These are phyloP conservation scores for Penicillium herquei DNA, from an alignment of 495 filamentous ascomycete genomes.

Conservation along the genomic window DNA sequence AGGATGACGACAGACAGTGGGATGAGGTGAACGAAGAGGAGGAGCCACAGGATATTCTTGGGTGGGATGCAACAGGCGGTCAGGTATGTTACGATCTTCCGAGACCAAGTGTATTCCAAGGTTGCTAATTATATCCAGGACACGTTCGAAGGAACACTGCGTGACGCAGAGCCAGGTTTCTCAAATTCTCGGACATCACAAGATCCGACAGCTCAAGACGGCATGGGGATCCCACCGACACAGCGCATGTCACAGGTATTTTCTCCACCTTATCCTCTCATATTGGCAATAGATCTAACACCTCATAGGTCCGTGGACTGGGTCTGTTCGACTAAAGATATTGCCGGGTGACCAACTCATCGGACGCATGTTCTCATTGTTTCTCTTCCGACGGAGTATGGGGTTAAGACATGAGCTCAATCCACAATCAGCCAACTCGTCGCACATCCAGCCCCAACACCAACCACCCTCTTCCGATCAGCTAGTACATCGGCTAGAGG, in stretches of 20 bases:
- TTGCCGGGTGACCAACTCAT: background rate
- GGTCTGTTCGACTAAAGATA: constrained; percentile 43
- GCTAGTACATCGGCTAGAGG: constrained; percentile 35
- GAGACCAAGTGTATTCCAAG: background rate
- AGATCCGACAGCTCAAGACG: constrained; percentile 27
- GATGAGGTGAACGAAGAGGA: constrained; percentile 74
- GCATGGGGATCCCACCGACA: constrained; percentile 48
- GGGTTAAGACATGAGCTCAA: constrained; percentile 9
- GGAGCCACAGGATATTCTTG: constrained; percentile 69
- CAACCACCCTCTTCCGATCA: constrained; percentile 36
- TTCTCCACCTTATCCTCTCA: background rate
- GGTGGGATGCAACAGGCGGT: constrained; percentile 74
- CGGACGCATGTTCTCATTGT: too few species aligned
- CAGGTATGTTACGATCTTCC: constrained; percentile 23
- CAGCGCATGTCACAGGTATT: constrained; percentile 51
- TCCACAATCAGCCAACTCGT: constrained; percentile 73
- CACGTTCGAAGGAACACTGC: constrained; percentile 33
- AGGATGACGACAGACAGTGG: constrained; percentile 75
- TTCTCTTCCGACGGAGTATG: too few species aligned
- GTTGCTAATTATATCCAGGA: constrained; percentile 21
- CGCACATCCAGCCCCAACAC: constrained; percentile 80
- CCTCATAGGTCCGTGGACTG: constrained; percentile 36
- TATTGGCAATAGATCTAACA: constrained; percentile 13
- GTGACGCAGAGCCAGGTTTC: constrained; percentile 24
- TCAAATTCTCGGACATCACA: constrained; percentile 12